Percentiles rank a stretch among this genome's conserved stretches.
Conservation (phyloP, 148 eudicot genomes). For the Rhododendron molle region DNA sequence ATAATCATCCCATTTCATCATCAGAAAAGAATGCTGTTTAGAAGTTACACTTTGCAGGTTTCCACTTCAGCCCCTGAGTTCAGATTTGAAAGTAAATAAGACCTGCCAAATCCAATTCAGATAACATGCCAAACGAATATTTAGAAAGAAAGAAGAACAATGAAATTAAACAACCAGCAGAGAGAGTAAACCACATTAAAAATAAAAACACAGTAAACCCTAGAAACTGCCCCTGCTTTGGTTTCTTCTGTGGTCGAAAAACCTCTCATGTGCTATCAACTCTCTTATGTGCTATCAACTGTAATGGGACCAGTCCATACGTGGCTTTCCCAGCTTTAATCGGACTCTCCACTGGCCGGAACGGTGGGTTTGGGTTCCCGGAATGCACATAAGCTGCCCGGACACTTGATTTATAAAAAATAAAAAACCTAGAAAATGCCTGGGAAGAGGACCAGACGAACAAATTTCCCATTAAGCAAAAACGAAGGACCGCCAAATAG, state of each 20-base stretch:
- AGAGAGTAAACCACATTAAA: neutral
- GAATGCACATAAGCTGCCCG: neutral
- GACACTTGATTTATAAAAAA: neutral
- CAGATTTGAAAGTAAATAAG: neutral
- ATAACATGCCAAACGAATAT: too few species aligned
- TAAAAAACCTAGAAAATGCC: neutral
- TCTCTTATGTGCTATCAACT: neutral
- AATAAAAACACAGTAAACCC: neutral
- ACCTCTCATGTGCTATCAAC: too few species aligned
- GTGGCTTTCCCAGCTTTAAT: neutral
- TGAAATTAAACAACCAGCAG: neutral
- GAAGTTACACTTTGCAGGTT: neutral
- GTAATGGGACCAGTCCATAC: neutral
- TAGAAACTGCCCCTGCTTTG: neutral
- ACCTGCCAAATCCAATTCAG: neutral
- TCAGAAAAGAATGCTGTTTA: neutral
- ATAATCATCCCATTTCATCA: neutral
- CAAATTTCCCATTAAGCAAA: neutral
- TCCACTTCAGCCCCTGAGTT: neutral
- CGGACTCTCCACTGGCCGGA: neutral
- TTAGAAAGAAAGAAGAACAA: neutral
- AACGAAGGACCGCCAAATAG: neutral
- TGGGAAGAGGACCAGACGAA: neutral
- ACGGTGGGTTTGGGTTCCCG: neutral
- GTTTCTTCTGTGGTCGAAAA: neutral